These are phyloP conservation scores for Beauveria bassiana DNA, from an alignment of 2,329 filamentous ascomycete genomes.

Conservation along the genomic window DNA sequence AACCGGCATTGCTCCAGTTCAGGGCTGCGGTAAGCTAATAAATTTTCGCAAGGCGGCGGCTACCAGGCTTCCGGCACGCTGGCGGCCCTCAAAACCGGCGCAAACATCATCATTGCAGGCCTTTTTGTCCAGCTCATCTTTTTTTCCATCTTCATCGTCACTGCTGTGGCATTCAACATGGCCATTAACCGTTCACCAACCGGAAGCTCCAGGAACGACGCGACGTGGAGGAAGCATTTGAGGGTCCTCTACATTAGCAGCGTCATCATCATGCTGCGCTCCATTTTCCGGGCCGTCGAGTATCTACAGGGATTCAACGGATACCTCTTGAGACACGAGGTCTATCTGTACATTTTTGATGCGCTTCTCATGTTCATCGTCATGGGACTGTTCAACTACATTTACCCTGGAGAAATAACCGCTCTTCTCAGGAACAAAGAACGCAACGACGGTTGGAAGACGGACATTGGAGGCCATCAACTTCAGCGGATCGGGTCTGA, in stretches of 20 bases:
- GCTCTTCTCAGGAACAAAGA: no score
- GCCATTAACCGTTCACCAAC: background rate
- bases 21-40: no score
- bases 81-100: constrained; percentile 19
- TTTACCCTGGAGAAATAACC: no score
- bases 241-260: constrained; percentile 25
- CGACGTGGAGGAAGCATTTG: constrained; percentile 23
- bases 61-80: no score
- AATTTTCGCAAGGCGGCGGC: no score
- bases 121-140: constrained; percentile 43
- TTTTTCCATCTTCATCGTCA: constrained; percentile 45
- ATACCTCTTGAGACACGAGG: constrained; percentile 32
- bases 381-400: no score
- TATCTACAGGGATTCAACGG: constrained; percentile 35
- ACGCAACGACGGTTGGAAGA: no score
- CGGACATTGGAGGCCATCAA: no score
- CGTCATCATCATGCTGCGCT: constrained; percentile 35
- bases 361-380: constrained; percentile 32
- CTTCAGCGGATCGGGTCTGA: no score
- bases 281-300: constrained; percentile 39
- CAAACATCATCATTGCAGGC: constrained; percentile 42
- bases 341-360: constrained; percentile 36
- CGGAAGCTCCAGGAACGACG: no score
- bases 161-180: constrained; percentile 25
- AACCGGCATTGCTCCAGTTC: no score